Evolutionary conservation across 306 rosid genomes (phyloP).

Genomic region (Cucumis melo): DNA sequence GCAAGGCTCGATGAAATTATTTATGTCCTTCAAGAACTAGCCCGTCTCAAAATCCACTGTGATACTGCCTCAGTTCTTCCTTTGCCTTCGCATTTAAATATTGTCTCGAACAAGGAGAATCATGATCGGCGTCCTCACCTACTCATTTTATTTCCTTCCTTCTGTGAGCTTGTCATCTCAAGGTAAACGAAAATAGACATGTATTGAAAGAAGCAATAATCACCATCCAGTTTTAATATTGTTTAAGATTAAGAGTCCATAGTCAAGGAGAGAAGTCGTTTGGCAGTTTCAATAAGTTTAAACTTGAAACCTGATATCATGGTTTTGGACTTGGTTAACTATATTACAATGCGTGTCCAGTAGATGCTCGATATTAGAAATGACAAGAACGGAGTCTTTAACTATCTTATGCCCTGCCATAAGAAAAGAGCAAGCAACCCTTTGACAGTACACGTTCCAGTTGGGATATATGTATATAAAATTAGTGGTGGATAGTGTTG

Average conservation of each 20-base stretch:
- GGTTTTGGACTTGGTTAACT: background rate
- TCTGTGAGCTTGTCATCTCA: conserved; percentile 71
- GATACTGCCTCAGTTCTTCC: conserved; percentile 56
- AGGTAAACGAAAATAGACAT: conserved; percentile 33
- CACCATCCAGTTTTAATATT: background rate
- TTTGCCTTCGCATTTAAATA: conserved; percentile 36
- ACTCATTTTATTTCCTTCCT: conserved; percentile 71
- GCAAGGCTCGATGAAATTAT: conserved; percentile 76
- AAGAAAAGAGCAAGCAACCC: too few relatives aligned
- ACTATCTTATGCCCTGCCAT: too few relatives aligned
- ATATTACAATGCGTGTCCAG: background rate
- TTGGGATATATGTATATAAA: background rate
- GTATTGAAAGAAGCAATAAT: background rate
- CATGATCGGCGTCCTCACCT: conserved; percentile 45
- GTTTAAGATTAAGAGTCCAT: background rate
- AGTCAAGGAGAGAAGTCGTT: background rate
- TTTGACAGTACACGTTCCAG: background rate
- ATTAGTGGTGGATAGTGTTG: background rate
- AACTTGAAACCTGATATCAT: background rate
- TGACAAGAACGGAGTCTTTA: too few relatives aligned
- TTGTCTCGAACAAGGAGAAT: conserved; percentile 32
- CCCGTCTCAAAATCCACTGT: conserved; percentile 45
- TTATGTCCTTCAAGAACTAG: conserved; percentile 67
- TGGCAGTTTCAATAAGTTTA: background rate
- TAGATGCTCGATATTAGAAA: background rate